Conservation (phyloP, 495 filamentous ascomycete species). For the Penicillium dipodomyicola region DNA sequence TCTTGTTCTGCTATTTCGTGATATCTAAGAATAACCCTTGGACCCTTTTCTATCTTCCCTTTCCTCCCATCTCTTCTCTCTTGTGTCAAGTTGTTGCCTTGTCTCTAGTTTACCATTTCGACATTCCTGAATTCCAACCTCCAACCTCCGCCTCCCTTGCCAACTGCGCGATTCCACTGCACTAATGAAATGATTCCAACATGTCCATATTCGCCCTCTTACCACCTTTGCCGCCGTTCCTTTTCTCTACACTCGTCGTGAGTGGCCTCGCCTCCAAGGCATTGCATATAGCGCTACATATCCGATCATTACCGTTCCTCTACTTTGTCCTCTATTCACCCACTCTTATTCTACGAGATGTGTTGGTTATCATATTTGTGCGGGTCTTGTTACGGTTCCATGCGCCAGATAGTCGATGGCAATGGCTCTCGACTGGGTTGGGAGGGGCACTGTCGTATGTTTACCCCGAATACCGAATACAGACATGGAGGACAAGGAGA, state of each 20-base stretch:
- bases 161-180: background rate
- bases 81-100: background rate
- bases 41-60: background rate
- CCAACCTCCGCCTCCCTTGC: background rate
- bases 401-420: conserved; percentile 20
- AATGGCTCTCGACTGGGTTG: conserved; percentile 28
- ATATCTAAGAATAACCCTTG: conserved; percentile 7
- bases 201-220: conserved; percentile 25
- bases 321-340: conserved; percentile 39
- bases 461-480: background rate
- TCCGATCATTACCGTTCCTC: conserved; percentile 36
- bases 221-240: conserved; percentile 31
- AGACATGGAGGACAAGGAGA: background rate
- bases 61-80: background rate
- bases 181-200: conserved; percentile 25
- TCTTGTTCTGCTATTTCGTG: conserved; percentile 3
- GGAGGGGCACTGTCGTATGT: conserved; percentile 38
- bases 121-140: conserved; percentile 3
- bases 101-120: background rate
- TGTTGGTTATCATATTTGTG: conserved; percentile 32
- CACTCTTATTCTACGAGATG: conserved; percentile 36
- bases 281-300: conserved; percentile 38
- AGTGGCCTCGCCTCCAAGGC: conserved; percentile 37
- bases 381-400: conserved; percentile 31
- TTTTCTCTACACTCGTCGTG: conserved; percentile 38